These are phyloP conservation scores for Ambrosiella beaveri DNA, from an alignment of 2,329 filamentous ascomycete species.

Conservation along the genomic window DNA sequence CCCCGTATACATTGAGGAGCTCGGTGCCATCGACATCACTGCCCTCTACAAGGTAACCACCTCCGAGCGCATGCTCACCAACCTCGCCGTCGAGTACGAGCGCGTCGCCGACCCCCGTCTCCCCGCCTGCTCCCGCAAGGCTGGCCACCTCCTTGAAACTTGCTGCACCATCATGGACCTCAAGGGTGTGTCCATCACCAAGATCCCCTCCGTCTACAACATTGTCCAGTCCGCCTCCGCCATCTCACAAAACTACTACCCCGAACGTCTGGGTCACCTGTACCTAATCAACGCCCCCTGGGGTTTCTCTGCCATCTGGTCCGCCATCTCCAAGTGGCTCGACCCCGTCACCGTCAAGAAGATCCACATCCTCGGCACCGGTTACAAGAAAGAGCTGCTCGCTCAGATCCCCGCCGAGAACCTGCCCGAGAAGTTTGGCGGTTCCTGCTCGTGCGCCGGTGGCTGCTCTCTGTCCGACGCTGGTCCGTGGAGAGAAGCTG, in stretches of 20 bases:
- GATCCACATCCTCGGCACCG: conserved; percentile 72
- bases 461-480: conserved; percentile 77
- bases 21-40: conserved; percentile 79
- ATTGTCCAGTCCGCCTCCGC: conserved; percentile 73
- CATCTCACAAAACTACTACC: conserved; percentile 98
- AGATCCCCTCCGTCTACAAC: conserved; percentile 66
- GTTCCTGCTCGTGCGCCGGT: conserved; percentile 61
- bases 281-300: conserved; percentile 97
- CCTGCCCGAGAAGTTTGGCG: conserved; percentile 72
- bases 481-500: conserved; percentile 68
- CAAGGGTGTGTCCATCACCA: conserved; percentile 76
- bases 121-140: conserved; percentile 86
- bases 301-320: conserved; percentile 80
- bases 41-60: conserved; percentile 89
- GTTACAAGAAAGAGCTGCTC: conserved; percentile 72
- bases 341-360: conserved; percentile 94
- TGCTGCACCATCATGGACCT: conserved; percentile 98
- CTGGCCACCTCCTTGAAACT: conserved; percentile 79
- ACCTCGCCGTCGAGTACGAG: conserved; percentile 96
- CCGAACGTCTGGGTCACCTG: conserved; percentile 84
- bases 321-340: conserved; percentile 78
- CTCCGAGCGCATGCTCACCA: conserved; percentile 83
- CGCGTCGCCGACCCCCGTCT: conserved; percentile 84
- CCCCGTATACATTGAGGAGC: conserved; percentile 90
- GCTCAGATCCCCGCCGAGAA: conserved; percentile 78